Percentiles rank a stretch among this genome's conserved stretches.
These are phyloP conservation scores for Exidia glandulosa DNA, from an alignment of 768 basidiomycete species.

Conservation along the genomic window DNA sequence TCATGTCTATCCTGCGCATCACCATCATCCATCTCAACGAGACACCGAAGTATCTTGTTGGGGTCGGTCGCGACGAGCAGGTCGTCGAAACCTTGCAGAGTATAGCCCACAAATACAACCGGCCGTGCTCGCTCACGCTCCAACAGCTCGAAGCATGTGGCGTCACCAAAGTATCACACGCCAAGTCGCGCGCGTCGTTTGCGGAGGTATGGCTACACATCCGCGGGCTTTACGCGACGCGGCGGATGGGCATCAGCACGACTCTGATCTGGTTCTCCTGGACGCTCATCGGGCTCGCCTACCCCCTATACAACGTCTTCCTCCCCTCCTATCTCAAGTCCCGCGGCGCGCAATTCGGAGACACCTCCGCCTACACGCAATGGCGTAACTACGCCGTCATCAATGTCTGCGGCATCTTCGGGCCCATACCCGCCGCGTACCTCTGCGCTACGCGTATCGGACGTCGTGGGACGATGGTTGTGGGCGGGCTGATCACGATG, in stretches of 20 bases:
- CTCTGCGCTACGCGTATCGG: slow-evolving; percentile 18
- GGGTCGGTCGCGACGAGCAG: slow-evolving; percentile 39
- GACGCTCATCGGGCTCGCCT: slow-evolving; percentile 37
- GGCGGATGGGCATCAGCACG: slow-evolving; percentile 55
- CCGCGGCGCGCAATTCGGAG: background rate
- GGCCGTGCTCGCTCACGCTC: slow-evolving; percentile 28
- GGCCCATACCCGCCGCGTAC: slow-evolving; percentile 34
- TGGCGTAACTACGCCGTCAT: slow-evolving; percentile 35
- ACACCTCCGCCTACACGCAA: background rate
- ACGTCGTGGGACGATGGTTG: slow-evolving; percentile 33
- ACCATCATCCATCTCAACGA: slow-evolving; percentile 43
- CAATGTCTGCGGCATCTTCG: slow-evolving; percentile 35
- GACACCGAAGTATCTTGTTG: slow-evolving; percentile 47
- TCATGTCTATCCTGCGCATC: slow-evolving; percentile 43
- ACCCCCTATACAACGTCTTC: slow-evolving; percentile 43
- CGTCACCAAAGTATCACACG: slow-evolving; percentile 11
- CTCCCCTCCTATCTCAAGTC: slow-evolving; percentile 36
- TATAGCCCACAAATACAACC: slow-evolving; percentile 42
- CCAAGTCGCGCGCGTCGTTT: slow-evolving; percentile 10
- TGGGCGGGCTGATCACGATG: slow-evolving; percentile 21
- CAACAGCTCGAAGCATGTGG: slow-evolving; percentile 28
- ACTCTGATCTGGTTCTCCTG: slow-evolving; percentile 23
- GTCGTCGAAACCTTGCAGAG: slow-evolving; percentile 37
- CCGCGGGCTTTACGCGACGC: slow-evolving; percentile 50
- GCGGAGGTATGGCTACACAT: slow-evolving; percentile 29